These are phyloP conservation scores for Leishmania arabica DNA, from an alignment of 208 protist genomes.

Conservation along the genomic window DNA sequence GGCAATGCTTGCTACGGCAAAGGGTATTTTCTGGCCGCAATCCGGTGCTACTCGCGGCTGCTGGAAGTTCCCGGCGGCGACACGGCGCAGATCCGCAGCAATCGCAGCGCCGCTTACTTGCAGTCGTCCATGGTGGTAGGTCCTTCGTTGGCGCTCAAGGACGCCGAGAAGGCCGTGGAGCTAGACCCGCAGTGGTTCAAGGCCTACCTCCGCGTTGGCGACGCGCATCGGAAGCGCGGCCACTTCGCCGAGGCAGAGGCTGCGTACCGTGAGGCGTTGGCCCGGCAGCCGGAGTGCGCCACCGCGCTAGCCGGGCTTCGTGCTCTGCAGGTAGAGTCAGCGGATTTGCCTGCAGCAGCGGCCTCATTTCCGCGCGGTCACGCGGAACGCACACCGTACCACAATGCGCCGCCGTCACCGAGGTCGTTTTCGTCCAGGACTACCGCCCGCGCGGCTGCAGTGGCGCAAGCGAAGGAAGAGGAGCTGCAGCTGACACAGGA, in stretches of 20 bases:
- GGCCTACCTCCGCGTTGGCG: conserved; percentile 79
- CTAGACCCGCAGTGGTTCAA: conserved; percentile 84
- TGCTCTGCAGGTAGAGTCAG: conserved; percentile 40
- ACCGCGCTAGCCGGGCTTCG: conserved; percentile 43
- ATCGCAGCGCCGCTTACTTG: conserved; percentile 87
- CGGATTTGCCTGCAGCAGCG: conserved; percentile 10
- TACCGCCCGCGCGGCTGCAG: neutral
- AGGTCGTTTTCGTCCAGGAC: neutral
- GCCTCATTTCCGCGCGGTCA: neutral
- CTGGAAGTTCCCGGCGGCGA: conserved; percentile 38
- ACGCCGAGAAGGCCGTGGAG: conserved; percentile 79
- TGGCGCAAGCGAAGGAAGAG: conserved; percentile 13
- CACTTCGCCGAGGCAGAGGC: conserved; percentile 85
- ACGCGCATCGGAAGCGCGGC: conserved; percentile 87
- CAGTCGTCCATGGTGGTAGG: conserved; percentile 71
- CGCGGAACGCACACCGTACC: neutral
- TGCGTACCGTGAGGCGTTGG: conserved; percentile 66
- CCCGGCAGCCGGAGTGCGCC: conserved; percentile 51
- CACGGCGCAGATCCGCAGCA: conserved; percentile 83
- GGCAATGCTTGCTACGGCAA: conserved; percentile 82
- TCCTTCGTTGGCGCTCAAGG: conserved; percentile 79
- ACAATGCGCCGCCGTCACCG: neutral
- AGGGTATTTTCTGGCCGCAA: conserved; percentile 70
- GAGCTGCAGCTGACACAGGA: conserved; percentile 21
- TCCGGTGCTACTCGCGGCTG: conserved; percentile 84